A percentile compares a stretch with the other conserved stretches of the same genome.
Evolutionary conservation across 1,284 basidiomycete genomes (phyloP).

Genomic region (Ustilago loliicola): DNA sequence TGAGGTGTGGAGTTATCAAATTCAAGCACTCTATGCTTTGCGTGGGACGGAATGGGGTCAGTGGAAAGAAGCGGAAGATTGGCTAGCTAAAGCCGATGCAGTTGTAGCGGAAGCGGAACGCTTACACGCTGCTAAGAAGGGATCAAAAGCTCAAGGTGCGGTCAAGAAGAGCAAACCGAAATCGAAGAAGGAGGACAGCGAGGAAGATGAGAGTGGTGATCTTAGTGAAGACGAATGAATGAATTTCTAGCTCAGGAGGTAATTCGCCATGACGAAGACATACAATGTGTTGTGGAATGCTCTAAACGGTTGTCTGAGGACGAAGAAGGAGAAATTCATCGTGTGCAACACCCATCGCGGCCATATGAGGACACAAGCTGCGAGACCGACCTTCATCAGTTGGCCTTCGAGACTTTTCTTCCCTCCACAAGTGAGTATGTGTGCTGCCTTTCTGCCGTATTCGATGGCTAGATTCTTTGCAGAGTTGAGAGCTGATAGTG

Average conservation of each 20-base stretch:
- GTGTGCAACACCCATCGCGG: conserved; percentile 17
- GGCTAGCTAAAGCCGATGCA: conserved; percentile 23
- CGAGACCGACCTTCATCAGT: conserved; percentile 14
- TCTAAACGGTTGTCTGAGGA: conserved; percentile 22
- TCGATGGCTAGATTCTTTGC: conserved; percentile 1
- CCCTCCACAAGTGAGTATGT: conserved; percentile 9
- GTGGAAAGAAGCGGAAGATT: conserved; percentile 31
- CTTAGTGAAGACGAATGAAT: conserved; percentile 19
- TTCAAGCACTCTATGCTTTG: conserved; percentile 73
- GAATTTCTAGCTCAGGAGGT: background rate
- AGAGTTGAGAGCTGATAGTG: conserved; percentile 13
- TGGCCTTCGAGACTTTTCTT: conserved; percentile 9
- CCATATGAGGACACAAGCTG: conserved; percentile 1
- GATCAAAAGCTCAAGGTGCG: background rate
- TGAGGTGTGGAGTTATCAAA: conserved; percentile 77
- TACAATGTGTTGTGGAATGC: conserved; percentile 19
- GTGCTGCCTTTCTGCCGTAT: background rate
- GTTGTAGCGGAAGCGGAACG: conserved; percentile 22
- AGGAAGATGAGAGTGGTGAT: conserved; percentile 21
- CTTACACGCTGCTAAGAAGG: conserved; percentile 21
- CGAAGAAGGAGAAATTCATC: background rate
- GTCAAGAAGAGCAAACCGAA: conserved; percentile 17
- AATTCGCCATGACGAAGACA: conserved; percentile 10
- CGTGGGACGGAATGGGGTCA: conserved; percentile 47
- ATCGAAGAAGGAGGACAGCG: conserved; percentile 7